Evolutionary conservation across 176 grass and related monocot genomes (phyloP).

Genomic region (Phyllostachys edulis): DNA sequence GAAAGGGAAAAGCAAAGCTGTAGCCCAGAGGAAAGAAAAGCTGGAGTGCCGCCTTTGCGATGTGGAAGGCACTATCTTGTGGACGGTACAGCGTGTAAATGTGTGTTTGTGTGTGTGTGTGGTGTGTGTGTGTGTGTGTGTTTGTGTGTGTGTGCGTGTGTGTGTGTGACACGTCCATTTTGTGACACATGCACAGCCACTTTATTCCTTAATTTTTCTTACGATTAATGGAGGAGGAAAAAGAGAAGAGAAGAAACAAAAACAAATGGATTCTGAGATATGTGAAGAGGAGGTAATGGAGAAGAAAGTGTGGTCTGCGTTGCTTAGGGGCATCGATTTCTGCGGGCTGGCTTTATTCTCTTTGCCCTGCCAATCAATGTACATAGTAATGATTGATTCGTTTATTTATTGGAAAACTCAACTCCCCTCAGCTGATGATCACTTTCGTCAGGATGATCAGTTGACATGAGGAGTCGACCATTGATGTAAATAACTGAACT

Average conservation of each 20-base stretch:
- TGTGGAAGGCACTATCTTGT: slow-evolving; percentile 59
- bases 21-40: slow-evolving; percentile 46
- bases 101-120: too few species aligned
- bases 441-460: neutral
- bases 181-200: slow-evolving; percentile 13
- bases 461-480: neutral
- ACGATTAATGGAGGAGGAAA: neutral
- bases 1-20: slow-evolving; percentile 27
- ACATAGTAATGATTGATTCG: slow-evolving; percentile 18
- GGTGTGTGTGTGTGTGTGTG: neutral
- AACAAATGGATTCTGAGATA: slow-evolving; percentile 3
- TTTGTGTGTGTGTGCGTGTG: too few species aligned
- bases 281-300: neutral
- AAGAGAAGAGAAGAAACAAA: neutral
- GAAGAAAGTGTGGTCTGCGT: neutral
- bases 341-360: slow-evolving; percentile 14
- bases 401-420: slow-evolving; percentile 27
- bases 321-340: slow-evolving; percentile 21
- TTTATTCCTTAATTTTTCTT: slow-evolving; percentile 29
- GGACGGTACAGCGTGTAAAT: slow-evolving; percentile 44
- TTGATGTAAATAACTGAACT: slow-evolving; percentile 33
- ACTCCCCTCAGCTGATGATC: neutral
- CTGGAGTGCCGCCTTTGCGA: slow-evolving; percentile 36
- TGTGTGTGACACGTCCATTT: neutral
- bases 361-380: slow-evolving; percentile 33